A percentile compares a stretch with the other conserved stretches of the same genome.
phyloP scores from a whole-genome alignment of 768 basidiomycete species.

The Tylopilus felleus region DNA sequence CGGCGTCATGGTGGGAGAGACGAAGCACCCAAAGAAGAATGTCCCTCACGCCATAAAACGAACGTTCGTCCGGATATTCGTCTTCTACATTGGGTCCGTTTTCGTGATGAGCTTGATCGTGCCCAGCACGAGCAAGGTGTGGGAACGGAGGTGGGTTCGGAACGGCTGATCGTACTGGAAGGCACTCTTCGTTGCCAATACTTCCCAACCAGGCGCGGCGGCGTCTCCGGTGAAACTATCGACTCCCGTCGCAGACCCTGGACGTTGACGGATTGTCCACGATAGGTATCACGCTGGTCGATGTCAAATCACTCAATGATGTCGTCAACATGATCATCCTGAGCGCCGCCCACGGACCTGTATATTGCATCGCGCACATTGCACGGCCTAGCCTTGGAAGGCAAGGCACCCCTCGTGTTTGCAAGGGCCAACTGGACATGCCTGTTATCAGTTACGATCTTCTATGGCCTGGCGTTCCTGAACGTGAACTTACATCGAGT shows the following conservation, averaged over 20 bases:
- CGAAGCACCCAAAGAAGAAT: constrained; percentile 66
- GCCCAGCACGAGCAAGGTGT: constrained; percentile 52
- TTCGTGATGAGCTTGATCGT: constrained; percentile 73
- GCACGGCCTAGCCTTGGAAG: constrained; percentile 36
- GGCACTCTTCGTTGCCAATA: constrained; percentile 29
- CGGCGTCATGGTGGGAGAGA: constrained; percentile 56
- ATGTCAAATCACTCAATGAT: constrained; percentile 57
- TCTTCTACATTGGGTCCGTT: constrained; percentile 70
- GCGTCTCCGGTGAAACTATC: constrained; percentile 52
- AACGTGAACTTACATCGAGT: constrained; percentile 51
- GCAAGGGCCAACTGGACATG: constrained; percentile 37
- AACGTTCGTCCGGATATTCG: constrained; percentile 56
- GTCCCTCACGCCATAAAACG: constrained; percentile 68
- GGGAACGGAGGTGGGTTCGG: constrained; percentile 31
- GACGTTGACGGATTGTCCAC: background rate
- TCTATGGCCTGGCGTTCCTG: constrained; percentile 57
- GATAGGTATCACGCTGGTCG: constrained; percentile 33
- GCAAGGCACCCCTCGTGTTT: constrained; percentile 46
- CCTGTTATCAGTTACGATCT: constrained; percentile 20
- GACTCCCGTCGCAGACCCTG: constrained; percentile 17
- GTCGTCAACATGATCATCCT: constrained; percentile 52
- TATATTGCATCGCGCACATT: no score
- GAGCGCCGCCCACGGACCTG: constrained; percentile 53
- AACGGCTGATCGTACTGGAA: background rate
- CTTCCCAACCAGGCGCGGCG: constrained; percentile 44